These are phyloP conservation scores for Orbilia brochopaga DNA, from an alignment of 2,329 filamentous ascomycete species.

Conservation along the genomic window DNA sequence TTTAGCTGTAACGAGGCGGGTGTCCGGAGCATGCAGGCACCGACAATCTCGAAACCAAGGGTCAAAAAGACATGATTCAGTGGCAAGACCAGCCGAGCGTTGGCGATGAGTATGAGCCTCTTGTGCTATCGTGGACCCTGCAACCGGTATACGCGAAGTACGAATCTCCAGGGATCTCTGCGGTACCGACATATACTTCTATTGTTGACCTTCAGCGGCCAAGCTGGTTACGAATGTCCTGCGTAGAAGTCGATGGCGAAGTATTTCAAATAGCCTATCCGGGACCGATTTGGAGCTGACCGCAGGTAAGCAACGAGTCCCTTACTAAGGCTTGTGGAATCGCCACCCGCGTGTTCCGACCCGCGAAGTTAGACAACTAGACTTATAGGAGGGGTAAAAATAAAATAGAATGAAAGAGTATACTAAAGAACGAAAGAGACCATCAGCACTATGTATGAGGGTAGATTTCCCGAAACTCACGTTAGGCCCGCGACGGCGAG, in stretches of 20 bases:
- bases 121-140: slow-evolving; percentile 6
- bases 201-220: slow-evolving; percentile 36
- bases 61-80: slow-evolving; percentile 30
- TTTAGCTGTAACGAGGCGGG: slow-evolving; percentile 15
- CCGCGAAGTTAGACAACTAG: slow-evolving; percentile 33
- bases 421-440: neutral
- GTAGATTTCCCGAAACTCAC: neutral
- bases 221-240: slow-evolving; percentile 33
- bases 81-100: slow-evolving; percentile 32
- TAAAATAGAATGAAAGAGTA: slow-evolving; percentile 1
- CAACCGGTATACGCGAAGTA: slow-evolving; percentile 40
- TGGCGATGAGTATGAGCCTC: slow-evolving; percentile 17
- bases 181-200: slow-evolving; percentile 21
- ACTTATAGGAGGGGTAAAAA: slow-evolving; percentile 1
- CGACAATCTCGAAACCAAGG: slow-evolving; percentile 19
- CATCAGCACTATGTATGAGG: slow-evolving; percentile 36
- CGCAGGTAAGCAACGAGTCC: slow-evolving; percentile 40
- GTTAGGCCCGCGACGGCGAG: neutral
- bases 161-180: slow-evolving; percentile 13
- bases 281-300: slow-evolving; percentile 35
- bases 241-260: slow-evolving; percentile 38
- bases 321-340: slow-evolving; percentile 22
- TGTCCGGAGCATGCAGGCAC: slow-evolving; percentile 31
- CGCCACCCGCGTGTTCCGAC: slow-evolving; percentile 51
- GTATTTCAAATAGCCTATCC: slow-evolving; percentile 49